Evolutionary conservation across 2,329 filamentous ascomycete genomes (phyloP), one percentile per base, ranked within the genome.

Genomic region (Periconia macrospinosa): DNA sequence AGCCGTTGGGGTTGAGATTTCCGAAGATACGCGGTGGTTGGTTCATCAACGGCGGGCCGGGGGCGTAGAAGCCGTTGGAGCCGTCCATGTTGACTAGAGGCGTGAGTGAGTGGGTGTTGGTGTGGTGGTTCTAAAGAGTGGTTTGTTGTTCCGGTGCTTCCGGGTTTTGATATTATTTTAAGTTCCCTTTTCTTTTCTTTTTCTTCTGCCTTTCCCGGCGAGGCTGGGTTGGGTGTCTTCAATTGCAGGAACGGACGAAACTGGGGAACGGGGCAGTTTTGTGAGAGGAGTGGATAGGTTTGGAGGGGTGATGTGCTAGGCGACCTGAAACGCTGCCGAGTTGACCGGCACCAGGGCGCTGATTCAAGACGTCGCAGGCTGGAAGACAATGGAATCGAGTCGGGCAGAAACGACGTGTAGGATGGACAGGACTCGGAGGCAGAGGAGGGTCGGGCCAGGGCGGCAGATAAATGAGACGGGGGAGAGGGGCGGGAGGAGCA

Each of bases 1-100:
- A 72, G 50, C 71, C 68, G 54, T 74, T 70, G 41, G 69, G 63
- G 50, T 58, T 62, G 59, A 69, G 65, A 60, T 65, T 71, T 44
- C 72, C 72, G 57, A 76, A 76, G 52, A 76, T 71, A 62, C 68
- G 71, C 49, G 71, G 72, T 33, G 71, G 73, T 50, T 67, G 70
- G 59, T 75, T 74, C 62, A 71, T 73, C 50, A 74, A 64, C 52
- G 68, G 69, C 56, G 67, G 72, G 20, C 66, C 61, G 19, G 57
- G 53, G 57, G 57, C 58, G 55, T 72, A 72, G 67, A 64, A 72
- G 67, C 63, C 66, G 53, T 67, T 65, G 11, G 66, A 62, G 56
- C 57, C 54, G 55, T 74, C 70, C 71, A 74, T 74, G 61, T 57
- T 50, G 61, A 47, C 52, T 23, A 41, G 40, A 35, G 17, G 27